phyloP scores from a whole-genome alignment of 805 yeast species.

The Starmera quercuum region DNA sequence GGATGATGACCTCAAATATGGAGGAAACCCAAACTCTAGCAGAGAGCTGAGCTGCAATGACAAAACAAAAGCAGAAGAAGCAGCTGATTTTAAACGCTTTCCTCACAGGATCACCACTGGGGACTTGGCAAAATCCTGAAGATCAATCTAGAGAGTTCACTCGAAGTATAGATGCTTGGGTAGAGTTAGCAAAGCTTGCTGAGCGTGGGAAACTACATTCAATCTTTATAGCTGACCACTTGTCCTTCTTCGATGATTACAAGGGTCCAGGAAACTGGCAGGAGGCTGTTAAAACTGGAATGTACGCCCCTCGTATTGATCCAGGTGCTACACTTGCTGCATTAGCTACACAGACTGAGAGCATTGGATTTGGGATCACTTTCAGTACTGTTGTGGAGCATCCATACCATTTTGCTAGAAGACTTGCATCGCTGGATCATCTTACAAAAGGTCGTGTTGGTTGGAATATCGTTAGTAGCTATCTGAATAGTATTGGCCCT shows the following conservation, averaged over 20 bases:
- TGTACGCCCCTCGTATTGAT: constrained; percentile 27
- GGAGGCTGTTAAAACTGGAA: constrained; percentile 22
- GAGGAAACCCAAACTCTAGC: no score
- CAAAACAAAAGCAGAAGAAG: no score
- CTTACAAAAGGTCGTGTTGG: constrained; percentile 33
- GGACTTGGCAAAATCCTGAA: constrained; percentile 28
- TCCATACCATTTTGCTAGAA: constrained; percentile 31
- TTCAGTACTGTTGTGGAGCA: constrained; percentile 30
- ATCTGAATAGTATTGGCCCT: constrained; percentile 29
- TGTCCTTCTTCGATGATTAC: constrained; percentile 31
- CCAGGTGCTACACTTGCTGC: constrained; percentile 30
- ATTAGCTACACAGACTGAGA: constrained; percentile 30
- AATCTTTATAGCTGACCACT: constrained; percentile 29
- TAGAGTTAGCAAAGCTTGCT: constrained; percentile 23
- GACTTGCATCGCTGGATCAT: constrained; percentile 33
- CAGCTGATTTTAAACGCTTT: constrained; percentile 23
- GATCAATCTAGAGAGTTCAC: constrained; percentile 20
- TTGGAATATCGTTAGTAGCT: constrained; percentile 35
- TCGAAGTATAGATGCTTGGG: constrained; percentile 27
- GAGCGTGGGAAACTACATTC: constrained; percentile 29
- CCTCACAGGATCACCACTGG: constrained; percentile 26
- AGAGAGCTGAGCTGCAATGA: no score
- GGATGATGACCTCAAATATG: no score
- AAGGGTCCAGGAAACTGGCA: constrained; percentile 26
- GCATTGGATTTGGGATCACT: constrained; percentile 29